phyloP scores from a whole-genome alignment of 495 filamentous ascomycete genomes.

The Astrothelium subdiscretum region DNA sequence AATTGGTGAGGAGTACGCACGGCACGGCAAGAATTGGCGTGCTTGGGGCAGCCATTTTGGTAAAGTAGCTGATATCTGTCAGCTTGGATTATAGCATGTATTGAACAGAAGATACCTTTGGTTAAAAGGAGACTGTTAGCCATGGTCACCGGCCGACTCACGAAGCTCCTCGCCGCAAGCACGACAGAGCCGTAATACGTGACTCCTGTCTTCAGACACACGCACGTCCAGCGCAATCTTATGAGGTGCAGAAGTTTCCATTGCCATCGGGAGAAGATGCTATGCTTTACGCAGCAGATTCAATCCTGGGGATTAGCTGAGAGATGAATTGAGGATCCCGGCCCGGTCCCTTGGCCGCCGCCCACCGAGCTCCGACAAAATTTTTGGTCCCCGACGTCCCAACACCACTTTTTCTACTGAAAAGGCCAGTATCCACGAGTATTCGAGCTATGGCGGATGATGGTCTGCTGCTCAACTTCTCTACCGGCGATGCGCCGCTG shows the following conservation, averaged over 20 bases:
- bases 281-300: slow-evolving; percentile 5
- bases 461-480: slow-evolving; percentile 90
- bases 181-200: neutral
- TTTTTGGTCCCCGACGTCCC: neutral
- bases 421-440: too few species aligned
- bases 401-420: neutral
- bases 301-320: neutral
- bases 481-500: slow-evolving; percentile 48
- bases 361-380: neutral
- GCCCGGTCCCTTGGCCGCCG: too few species aligned
- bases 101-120: neutral
- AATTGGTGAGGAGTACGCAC: slow-evolving; percentile 26
- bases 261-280: neutral
- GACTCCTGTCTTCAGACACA: neutral
- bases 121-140: neutral
- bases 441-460: slow-evolving; percentile 99
- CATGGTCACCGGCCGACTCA: neutral
- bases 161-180: neutral
- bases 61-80: neutral
- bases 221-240: neutral
- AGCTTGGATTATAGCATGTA: neutral
- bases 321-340: neutral
- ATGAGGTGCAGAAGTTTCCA: neutral
- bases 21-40: neutral
- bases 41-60: neutral